These are phyloP conservation scores for Lepidopterella palustris DNA, from an alignment of 495 filamentous ascomycete species.

Conservation along the genomic window DNA sequence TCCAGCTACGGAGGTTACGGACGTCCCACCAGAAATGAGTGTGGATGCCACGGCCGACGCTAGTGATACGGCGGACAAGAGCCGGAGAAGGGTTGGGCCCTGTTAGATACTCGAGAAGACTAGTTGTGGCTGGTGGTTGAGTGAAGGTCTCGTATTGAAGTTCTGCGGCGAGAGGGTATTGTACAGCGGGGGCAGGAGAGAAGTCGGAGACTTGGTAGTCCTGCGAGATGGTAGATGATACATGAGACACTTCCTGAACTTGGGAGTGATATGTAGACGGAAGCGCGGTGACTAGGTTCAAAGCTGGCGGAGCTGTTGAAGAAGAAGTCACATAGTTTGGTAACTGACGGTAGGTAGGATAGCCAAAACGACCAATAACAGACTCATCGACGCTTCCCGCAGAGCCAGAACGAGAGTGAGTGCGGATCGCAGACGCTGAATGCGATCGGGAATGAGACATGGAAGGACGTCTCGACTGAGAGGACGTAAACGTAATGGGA, in stretches of 20 bases:
- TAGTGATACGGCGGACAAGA: slow-evolving; percentile 73
- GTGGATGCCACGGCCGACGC: slow-evolving; percentile 61
- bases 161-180: slow-evolving; percentile 34
- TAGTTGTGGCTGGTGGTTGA: slow-evolving; percentile 49
- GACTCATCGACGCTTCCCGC: slow-evolving; percentile 62
- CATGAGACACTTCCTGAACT: slow-evolving; percentile 20
- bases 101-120: slow-evolving; percentile 70
- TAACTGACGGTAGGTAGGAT: slow-evolving; percentile 73
- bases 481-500: slow-evolving; percentile 55
- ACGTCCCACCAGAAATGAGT: slow-evolving; percentile 94
- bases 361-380: slow-evolving; percentile 62
- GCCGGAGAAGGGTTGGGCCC: slow-evolving; percentile 70
- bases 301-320: slow-evolving; percentile 19
- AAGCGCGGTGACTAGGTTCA: slow-evolving; percentile 26
- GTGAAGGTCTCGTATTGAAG: slow-evolving; percentile 38
- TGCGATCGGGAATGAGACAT: slow-evolving; percentile 42
- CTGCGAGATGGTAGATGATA: slow-evolving; percentile 6
- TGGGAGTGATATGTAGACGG: slow-evolving; percentile 14
- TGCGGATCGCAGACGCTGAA: slow-evolving; percentile 51
- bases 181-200: slow-evolving; percentile 37
- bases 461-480: slow-evolving; percentile 44
- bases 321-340: slow-evolving; percentile 53
- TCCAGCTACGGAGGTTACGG: slow-evolving; percentile 77
- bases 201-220: slow-evolving; percentile 41
- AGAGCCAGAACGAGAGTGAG: slow-evolving; percentile 43